These are phyloP conservation scores for Aciculosporium take DNA, from an alignment of 2,329 filamentous ascomycete species.

Conservation along the genomic window DNA sequence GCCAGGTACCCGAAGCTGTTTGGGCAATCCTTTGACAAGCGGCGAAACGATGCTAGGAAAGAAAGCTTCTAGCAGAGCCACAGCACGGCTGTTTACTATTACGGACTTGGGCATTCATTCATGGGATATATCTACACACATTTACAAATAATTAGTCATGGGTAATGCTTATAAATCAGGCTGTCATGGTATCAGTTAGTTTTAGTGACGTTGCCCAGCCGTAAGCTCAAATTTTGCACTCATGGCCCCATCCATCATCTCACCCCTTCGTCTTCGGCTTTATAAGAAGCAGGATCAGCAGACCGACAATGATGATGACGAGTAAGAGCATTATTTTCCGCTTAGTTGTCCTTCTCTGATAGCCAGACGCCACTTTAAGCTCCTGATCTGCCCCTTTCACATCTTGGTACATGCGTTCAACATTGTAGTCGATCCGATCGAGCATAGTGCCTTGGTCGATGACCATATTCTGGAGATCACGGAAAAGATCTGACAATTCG, in stretches of 20 bases:
- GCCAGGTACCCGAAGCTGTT: slow-evolving; percentile 16
- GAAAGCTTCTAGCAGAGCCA: background rate
- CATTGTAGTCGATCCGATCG: slow-evolving; percentile 94
- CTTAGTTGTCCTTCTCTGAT: slow-evolving; percentile 79
- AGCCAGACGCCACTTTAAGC: slow-evolving; percentile 72
- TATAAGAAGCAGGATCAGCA: slow-evolving; percentile 71
- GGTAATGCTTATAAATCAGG: background rate
- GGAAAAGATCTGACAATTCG: slow-evolving; percentile 89
- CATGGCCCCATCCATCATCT: background rate
- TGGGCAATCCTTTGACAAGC: background rate
- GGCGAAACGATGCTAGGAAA: background rate
- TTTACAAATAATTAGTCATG: background rate
- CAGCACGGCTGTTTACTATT: no score
- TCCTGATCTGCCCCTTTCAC: slow-evolving; percentile 90
- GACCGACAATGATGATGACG: slow-evolving; percentile 65
- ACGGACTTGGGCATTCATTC: no score
- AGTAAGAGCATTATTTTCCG: slow-evolving; percentile 87
- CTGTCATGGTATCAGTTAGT: background rate
- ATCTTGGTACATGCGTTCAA: slow-evolving; percentile 86
- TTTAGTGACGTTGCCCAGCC: background rate
- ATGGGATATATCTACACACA: no score
- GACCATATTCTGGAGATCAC: slow-evolving; percentile 90
- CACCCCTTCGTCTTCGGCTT: slow-evolving; percentile 52
- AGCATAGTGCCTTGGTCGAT: slow-evolving; percentile 85
- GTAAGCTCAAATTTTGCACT: background rate